Base-by-base conservation (phyloP, 768 basidiomycete species). In the Suillus variegatus region DNA sequence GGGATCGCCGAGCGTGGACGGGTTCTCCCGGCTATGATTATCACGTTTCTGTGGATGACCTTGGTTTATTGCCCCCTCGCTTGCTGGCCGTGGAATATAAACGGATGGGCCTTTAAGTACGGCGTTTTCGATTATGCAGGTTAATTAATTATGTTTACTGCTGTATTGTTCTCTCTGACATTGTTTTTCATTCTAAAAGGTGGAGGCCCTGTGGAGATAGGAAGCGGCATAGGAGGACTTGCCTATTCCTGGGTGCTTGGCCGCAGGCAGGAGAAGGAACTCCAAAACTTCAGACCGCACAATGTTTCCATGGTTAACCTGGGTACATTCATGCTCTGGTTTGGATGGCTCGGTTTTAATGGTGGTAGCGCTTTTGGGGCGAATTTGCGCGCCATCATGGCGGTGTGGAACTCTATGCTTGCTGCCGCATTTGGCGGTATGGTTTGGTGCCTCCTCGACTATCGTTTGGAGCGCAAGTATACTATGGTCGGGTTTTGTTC, bases 101-200 rank as follows among this genome's bases (percentile, higher is more conserved):
- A 90, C 66, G 94, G 95, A 2, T 97, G 95, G 95, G 90, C 85
- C 8, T 90, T 88, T 76, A 87, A 85, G 69, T 92, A 88, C 84
- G 95, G 95, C 18, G 91, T 92, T 35, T 81, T 93, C 56, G 94
- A 97, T 75, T 97, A 92, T 73, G 94, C 95, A 63, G 94, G 93
- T 71, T 56, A 41, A n/a, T 61, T 22, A 35, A 64, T 41, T 6
- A 14, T 72, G 54, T 63, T 67, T 41, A 66, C 36, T 51, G 52
- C 49, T 36, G 8, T 58, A 38, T 32, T 6, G 36, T 18, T 28
- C 47, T 63, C 16, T 14, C 20, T 65, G 13, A 70, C 51, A 14
- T 43, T 14, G 32, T 40, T 32, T 49, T 28, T 18, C 41, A 35
- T 43, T 2, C 43, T 61, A 54, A 41, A 67, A 91, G 91, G 91